Conservation (phyloP, 1,139 yeast genomes). For the Kodamaea anthophila region DNA sequence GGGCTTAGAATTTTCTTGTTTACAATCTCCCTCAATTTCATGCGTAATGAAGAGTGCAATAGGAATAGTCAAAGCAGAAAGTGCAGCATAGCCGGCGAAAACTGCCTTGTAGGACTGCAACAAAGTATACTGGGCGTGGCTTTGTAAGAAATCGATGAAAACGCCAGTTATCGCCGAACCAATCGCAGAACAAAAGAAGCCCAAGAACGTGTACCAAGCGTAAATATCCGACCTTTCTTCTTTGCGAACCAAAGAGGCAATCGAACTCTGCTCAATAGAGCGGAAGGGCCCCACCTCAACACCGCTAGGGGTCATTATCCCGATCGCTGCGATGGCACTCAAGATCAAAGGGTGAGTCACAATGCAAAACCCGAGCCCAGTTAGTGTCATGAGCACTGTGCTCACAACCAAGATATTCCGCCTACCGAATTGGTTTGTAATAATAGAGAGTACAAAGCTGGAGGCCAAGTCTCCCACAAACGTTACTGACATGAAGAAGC, state of each 20-base stretch:
- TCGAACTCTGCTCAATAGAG: conserved; percentile 34
- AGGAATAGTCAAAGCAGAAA: conserved; percentile 16
- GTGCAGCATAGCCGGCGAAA: conserved; percentile 20
- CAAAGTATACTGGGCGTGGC: conserved; percentile 13
- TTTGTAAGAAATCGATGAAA: conserved; percentile 19
- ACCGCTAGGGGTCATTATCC: conserved; percentile 38
- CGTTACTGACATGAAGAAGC: conserved; percentile 33
- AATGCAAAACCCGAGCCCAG: conserved; percentile 24
- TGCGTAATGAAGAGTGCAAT: conserved; percentile 16
- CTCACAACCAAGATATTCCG: conserved; percentile 23
- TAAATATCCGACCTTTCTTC: conserved; percentile 33
- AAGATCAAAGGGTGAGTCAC: conserved; percentile 19
- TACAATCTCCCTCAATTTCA: conserved; percentile 13
- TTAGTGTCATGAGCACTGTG: conserved; percentile 23
- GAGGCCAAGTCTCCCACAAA: conserved; percentile 34
- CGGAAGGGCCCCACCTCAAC: conserved; percentile 42
- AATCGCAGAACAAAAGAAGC: conserved; percentile 30
- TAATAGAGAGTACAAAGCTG: conserved; percentile 27
- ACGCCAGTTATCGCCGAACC: conserved; percentile 30
- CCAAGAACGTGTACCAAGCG: conserved; percentile 39
- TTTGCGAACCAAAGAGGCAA: conserved; percentile 28
- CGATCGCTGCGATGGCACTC: conserved; percentile 23
- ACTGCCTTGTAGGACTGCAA: conserved; percentile 25
- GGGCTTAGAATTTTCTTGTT: too few species aligned
- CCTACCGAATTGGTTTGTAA: conserved; percentile 33